These are phyloP conservation scores for Mortierella sp. DNA, from an alignment of 371 early-diverging fungal genomes.

Conservation along the genomic window DNA sequence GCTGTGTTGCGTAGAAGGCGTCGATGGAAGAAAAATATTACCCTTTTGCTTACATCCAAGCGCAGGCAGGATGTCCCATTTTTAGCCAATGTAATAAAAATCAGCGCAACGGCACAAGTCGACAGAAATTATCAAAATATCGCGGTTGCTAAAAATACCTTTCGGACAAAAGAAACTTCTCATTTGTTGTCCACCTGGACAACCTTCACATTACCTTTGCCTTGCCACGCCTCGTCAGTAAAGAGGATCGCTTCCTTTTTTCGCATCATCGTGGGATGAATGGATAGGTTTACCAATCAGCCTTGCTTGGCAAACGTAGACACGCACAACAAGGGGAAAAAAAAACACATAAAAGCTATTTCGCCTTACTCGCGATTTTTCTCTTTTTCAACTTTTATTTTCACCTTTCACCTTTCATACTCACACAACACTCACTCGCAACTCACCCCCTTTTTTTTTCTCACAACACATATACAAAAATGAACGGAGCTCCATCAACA, in stretches of 20 bases:
- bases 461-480: background rate
- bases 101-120: background rate
- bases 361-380: background rate
- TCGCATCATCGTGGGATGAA: background rate
- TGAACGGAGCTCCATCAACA: slow-evolving; percentile 2
- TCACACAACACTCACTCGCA: background rate
- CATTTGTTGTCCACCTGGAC: slow-evolving; percentile 3
- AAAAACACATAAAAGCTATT: background rate
- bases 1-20: background rate
- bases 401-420: background rate
- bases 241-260: background rate
- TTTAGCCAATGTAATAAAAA: background rate
- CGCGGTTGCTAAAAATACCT: background rate
- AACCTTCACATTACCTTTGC: no score
- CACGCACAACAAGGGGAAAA: background rate
- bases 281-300: background rate
- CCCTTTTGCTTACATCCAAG: background rate
- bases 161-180: background rate
- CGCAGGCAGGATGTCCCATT: no score
- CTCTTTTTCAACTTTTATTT: background rate
- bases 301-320: background rate
- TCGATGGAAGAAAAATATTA: background rate
- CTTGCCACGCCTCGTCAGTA: no score
- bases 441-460: background rate
- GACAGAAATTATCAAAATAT: background rate